These are phyloP conservation scores for Lasiosphaeria miniovina DNA, from an alignment of 495 filamentous ascomycete genomes.

Conservation along the genomic window DNA sequence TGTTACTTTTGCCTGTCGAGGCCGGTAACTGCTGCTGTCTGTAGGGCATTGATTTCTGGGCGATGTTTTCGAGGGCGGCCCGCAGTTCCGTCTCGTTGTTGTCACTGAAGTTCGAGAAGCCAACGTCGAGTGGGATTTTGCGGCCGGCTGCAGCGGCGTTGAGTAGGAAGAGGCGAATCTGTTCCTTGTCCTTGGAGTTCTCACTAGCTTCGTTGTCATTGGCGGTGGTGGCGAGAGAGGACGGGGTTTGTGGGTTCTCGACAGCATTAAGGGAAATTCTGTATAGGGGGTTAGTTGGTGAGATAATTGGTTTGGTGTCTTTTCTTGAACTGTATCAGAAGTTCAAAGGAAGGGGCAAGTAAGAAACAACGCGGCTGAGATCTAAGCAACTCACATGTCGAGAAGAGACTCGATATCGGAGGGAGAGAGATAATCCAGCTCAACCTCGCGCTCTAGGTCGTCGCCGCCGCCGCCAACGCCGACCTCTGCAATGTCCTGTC, in stretches of 20 bases:
- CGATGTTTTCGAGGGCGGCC: constrained; percentile 29
- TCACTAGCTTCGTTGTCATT: constrained; percentile 3
- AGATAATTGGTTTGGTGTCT: too few species aligned
- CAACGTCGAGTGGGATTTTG: constrained; percentile 35
- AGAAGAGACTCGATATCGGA: constrained; percentile 45
- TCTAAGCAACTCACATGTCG: constrained; percentile 38
- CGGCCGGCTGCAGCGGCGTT: constrained; percentile 26
- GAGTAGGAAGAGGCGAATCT: constrained; percentile 28
- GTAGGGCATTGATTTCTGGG: constrained; percentile 25
- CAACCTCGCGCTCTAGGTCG: constrained; percentile 63
- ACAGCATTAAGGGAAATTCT: too few species aligned
- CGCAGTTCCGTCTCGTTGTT: constrained; percentile 24
- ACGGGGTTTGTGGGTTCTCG: too few species aligned
- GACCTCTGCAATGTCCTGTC: constrained; percentile 63
- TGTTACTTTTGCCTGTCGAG: not conserved
- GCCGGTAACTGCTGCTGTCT: constrained; percentile 10
- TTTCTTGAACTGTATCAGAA: not conserved
- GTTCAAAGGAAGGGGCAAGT: constrained; percentile 14
- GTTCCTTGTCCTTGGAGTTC: constrained; percentile 20
- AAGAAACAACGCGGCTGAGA: too few species aligned
- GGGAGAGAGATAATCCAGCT: constrained; percentile 55
- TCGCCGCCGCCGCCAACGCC: constrained; percentile 79
- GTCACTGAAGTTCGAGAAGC: constrained; percentile 18
- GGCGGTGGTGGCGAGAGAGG: too few species aligned
- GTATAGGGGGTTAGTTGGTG: too few species aligned